phyloP scores from a whole-genome alignment of 2,329 filamentous ascomycete genomes.

The Sporothrix mexicana region DNA sequence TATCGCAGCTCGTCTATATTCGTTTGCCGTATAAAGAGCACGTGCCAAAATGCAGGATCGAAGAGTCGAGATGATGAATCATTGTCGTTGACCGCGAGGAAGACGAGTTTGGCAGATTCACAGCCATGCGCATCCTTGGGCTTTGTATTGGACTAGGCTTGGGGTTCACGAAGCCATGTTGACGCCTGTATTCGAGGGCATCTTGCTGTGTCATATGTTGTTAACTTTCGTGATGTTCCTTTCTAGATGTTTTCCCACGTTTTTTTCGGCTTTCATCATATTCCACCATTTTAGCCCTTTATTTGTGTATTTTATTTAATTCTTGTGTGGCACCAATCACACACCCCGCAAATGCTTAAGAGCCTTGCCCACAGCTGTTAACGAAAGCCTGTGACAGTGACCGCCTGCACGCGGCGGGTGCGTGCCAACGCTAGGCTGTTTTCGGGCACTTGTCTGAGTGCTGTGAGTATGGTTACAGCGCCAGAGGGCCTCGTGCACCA shows the following conservation, averaged over 20 bases:
- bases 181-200: background rate
- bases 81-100: background rate
- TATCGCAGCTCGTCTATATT: conserved; percentile 12
- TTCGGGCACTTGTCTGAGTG: background rate
- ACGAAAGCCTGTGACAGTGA: conserved; percentile 4
- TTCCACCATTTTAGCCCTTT: conserved; percentile 14
- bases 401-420: conserved; percentile 6
- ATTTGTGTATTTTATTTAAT: conserved; percentile 17
- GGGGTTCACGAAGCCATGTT: background rate
- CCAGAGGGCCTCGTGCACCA: background rate
- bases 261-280: background rate
- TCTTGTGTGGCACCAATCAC: conserved; percentile 13
- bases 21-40: background rate
- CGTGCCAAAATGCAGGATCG: background rate
- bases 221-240: conserved; percentile 3
- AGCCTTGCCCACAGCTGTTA: conserved; percentile 13
- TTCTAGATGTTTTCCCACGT: background rate
- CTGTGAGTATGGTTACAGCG: background rate
- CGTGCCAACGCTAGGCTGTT: conserved; percentile 7
- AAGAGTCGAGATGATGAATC: background rate
- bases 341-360: conserved; percentile 10
- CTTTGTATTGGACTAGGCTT: background rate
- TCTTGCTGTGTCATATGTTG: background rate
- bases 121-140: background rate
- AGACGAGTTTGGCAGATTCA: conserved; percentile 1